Conservation (phyloP, 225 moss, liverwort and hornwort species). For the Thuidium tamariscinum region DNA sequence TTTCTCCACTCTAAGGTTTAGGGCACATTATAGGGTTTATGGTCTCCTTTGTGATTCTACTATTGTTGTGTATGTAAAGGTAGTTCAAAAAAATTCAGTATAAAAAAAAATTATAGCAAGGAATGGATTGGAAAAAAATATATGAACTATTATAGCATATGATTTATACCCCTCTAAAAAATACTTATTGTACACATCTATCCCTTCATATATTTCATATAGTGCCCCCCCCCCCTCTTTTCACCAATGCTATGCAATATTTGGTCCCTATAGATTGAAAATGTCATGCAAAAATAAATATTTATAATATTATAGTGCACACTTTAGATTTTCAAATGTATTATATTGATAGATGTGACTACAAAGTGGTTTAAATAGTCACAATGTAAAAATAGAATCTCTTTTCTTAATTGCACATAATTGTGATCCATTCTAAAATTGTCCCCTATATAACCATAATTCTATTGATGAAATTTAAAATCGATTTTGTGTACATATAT, state of each 20-base stretch:
- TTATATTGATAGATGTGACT: fast-evolving
- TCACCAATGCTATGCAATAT: not conserved
- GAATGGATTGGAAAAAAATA: no score
- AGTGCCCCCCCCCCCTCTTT: no score
- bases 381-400: fast-evolving
- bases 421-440: not conserved
- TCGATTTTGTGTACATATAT: not conserved
- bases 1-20: no score
- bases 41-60: no score
- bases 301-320: not conserved
- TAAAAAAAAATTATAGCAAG: no score
- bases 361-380: not conserved
- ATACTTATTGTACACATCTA: no score
- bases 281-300: not conserved
- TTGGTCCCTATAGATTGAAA: not conserved
- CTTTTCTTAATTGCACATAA: not conserved
- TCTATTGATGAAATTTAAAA: not conserved
- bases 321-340: not conserved
- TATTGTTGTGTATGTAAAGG: no score
- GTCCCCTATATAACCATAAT: fast-evolving
- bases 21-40: no score
- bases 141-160: no score
- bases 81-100: no score
- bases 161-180: no score
- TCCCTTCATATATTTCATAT: no score